These are phyloP conservation scores for Aureobasidium sp. DNA, from an alignment of 2,329 filamentous ascomycete species.

Conservation along the genomic window DNA sequence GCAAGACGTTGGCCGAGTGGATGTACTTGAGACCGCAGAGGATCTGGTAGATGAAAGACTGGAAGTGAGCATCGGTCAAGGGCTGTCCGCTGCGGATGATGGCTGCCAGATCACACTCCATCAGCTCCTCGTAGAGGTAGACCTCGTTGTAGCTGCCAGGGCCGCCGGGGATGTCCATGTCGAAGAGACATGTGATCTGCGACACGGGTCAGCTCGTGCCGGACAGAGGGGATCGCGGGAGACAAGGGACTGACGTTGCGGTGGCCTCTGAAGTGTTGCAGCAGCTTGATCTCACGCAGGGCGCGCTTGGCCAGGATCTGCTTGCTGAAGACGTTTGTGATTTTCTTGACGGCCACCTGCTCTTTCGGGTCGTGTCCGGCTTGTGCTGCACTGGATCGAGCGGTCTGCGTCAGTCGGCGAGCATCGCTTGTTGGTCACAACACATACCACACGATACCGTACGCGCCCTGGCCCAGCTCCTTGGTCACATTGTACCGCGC, in stretches of 20 bases:
- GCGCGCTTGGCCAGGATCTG: slow-evolving; percentile 99
- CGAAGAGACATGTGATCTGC: slow-evolving; percentile 96
- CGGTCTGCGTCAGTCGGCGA: not conserved
- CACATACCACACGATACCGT: slow-evolving; percentile 91
- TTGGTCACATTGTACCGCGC: slow-evolving; percentile 98
- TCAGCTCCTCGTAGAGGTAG: slow-evolving; percentile 97
- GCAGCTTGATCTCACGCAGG: slow-evolving; percentile 93
- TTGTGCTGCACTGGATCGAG: slow-evolving; percentile 65
- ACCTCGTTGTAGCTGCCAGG: slow-evolving; percentile 99
- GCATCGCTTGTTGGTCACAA: not conserved
- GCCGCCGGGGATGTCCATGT: slow-evolving; percentile 91
- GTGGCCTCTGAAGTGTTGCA: slow-evolving; percentile 80
- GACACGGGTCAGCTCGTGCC: slow-evolving; percentile 7
- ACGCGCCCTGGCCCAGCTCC: slow-evolving; percentile 95
- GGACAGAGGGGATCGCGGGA: not conserved
- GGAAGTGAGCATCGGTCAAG: slow-evolving; percentile 96
- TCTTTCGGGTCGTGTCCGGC: slow-evolving; percentile 78
- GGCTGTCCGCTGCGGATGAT: slow-evolving; percentile 97
- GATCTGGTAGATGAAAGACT: slow-evolving; percentile 99
- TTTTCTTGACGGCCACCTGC: slow-evolving; percentile 97
- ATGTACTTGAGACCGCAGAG: slow-evolving; percentile 98
- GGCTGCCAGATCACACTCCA: slow-evolving; percentile 97
- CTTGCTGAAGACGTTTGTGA: slow-evolving; percentile 99
- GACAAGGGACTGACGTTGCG: slow-evolving; percentile 2
- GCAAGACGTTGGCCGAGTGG: slow-evolving; percentile 94